Evolutionary conservation across 345 rosid species (phyloP).

Genomic region (Gossypium stocksii): DNA sequence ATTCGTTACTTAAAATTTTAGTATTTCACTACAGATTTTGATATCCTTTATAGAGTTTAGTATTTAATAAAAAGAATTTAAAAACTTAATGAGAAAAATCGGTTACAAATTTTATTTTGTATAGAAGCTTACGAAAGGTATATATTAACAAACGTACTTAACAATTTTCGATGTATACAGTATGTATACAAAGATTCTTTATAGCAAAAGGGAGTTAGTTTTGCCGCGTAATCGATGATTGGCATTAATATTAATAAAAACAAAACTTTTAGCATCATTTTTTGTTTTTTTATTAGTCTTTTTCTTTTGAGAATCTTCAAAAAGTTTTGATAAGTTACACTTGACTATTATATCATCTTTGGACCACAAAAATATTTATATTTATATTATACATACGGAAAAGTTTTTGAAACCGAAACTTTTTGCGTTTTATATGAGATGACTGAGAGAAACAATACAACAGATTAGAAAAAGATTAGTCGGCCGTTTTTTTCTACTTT

Average conservation of each 20-base stretch:
- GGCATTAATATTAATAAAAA: background rate
- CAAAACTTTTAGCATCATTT: slow-evolving; percentile 15
- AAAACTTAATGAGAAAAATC: no score
- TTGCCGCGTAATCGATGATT: background rate
- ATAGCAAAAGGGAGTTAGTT: background rate
- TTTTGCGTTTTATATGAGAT: slow-evolving; percentile 6
- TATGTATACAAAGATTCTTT: background rate
- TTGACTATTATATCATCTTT: no score
- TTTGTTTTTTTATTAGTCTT: background rate
- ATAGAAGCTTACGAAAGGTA: no score
- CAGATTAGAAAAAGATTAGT: background rate
- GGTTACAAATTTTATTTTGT: no score
- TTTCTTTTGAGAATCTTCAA: slow-evolving; percentile 8
- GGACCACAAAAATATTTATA: no score
- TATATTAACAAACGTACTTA: no score
- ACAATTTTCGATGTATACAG: no score
- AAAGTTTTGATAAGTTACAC: background rate
- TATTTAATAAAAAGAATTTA: no score
- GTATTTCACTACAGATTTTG: no score
- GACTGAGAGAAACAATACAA: background rate
- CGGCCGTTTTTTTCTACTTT: background rate
- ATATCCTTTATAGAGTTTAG: no score
- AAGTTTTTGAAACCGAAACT: slow-evolving; percentile 17
- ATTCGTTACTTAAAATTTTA: no score
- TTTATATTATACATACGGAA: background rate